These are phyloP conservation scores for Fusarium humuli DNA, from an alignment of 2,329 filamentous ascomycete species.

Conservation along the genomic window DNA sequence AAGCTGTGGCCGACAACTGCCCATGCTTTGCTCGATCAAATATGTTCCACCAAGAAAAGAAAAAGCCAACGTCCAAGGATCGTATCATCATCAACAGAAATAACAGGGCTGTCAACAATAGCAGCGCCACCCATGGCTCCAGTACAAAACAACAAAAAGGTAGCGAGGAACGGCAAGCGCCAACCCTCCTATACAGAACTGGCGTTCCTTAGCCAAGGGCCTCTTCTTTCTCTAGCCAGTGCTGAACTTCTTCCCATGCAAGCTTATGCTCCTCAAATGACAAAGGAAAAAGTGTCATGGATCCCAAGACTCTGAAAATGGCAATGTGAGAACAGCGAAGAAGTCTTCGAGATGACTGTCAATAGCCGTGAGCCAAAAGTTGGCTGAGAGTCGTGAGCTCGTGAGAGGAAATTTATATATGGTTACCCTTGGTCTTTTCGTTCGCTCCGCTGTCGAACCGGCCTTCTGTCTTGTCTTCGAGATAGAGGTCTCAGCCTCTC, in stretches of 20 bases:
- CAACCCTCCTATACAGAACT: conserved; percentile 29
- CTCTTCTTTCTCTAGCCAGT: conserved; percentile 46
- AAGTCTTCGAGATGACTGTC: conserved; percentile 41
- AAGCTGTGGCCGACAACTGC: conserved; percentile 39
- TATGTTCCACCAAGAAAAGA: conserved; percentile 42
- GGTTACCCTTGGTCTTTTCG: conserved; percentile 42
- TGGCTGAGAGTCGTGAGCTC: conserved; percentile 49
- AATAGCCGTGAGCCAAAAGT: conserved; percentile 39
- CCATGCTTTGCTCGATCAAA: conserved; percentile 45
- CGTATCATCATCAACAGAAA: conserved; percentile 37
- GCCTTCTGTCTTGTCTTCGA: conserved; percentile 25
- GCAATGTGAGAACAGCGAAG: conserved; percentile 36
- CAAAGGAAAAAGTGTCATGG: conserved; percentile 28
- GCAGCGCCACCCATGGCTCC: conserved; percentile 26
- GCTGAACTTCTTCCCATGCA: conserved; percentile 40
- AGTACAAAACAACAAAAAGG: conserved; percentile 26
- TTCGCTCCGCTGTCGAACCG: conserved; percentile 31
- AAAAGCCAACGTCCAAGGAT: conserved; percentile 39
- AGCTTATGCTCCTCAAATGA: conserved; percentile 42
- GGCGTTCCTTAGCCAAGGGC: conserved; percentile 29
- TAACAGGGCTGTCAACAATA: conserved; percentile 21
- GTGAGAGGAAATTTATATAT: conserved; percentile 52
- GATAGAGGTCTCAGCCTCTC: conserved; percentile 1
- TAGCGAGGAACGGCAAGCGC: conserved; percentile 38
- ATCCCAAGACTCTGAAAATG: conserved; percentile 10